A percentile compares a stretch with the other conserved stretches of the same genome.
Evolutionary conservation across 2,329 filamentous ascomycete species (phyloP).

Genomic region (Aspergillus oerlinghausenensis): DNA sequence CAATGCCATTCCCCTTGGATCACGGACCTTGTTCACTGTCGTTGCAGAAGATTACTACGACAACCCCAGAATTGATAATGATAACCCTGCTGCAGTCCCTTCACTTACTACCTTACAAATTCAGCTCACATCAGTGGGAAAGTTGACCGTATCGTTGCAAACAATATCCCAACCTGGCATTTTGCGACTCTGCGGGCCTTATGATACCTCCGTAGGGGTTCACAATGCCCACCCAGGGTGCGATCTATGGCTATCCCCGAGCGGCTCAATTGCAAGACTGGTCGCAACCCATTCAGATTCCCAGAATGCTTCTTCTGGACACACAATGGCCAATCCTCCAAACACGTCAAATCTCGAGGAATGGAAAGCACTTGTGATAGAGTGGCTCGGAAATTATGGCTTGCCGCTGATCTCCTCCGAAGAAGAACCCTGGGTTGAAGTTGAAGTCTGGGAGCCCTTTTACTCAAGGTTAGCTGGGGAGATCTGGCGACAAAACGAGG

Average conservation of each 20-base stretch:
- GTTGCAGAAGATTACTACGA: constrained; percentile 30
- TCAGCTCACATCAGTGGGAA: constrained; percentile 34
- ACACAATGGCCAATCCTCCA: constrained; percentile 8
- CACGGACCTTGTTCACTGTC: constrained; percentile 36
- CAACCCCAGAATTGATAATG: constrained; percentile 22
- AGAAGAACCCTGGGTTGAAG: constrained; percentile 37
- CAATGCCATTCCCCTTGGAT: constrained; percentile 37
- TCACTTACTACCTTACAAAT: constrained; percentile 35
- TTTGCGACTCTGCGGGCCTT: constrained; percentile 24
- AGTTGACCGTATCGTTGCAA: constrained; percentile 33
- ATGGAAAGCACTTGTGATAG: constrained; percentile 35
- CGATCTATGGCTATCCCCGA: constrained; percentile 40
- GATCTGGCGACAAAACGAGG: constrained; percentile 23
- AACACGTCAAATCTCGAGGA: constrained; percentile 18
- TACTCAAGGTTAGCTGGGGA: constrained; percentile 35
- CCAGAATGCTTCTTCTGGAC: constrained; percentile 16
- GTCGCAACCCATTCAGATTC: constrained; percentile 22
- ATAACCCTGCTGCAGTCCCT: constrained; percentile 21
- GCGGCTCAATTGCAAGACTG: constrained; percentile 34
- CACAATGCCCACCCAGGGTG: constrained; percentile 19
- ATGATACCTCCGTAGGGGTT: constrained; percentile 13
- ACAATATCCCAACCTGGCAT: constrained; percentile 35
- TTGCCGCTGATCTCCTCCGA: constrained; percentile 26
- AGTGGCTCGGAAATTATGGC: constrained; percentile 37
- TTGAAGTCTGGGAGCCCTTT: constrained; percentile 39